These are phyloP conservation scores for Colletotrichum cereale DNA, from an alignment of 2,329 filamentous ascomycete genomes.

Conservation along the genomic window DNA sequence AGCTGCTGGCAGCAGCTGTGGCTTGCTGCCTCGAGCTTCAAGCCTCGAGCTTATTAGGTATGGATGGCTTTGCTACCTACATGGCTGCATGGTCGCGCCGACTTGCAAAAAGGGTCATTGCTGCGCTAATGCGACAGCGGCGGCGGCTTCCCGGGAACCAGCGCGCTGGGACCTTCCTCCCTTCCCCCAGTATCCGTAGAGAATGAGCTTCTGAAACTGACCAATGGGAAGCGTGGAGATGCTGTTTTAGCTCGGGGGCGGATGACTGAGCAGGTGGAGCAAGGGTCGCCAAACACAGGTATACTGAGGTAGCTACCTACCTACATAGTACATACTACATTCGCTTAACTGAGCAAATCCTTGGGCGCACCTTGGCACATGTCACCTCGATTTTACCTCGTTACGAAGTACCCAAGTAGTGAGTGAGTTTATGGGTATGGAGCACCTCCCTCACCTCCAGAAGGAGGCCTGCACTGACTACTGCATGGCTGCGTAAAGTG, in stretches of 20 bases:
- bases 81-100: constrained; percentile 2
- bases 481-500: constrained; percentile 6
- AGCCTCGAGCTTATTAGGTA: not conserved
- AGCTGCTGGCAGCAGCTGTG: not conserved
- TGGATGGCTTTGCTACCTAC: not conserved
- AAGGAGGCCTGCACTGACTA: not conserved
- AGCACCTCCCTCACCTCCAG: too few relatives aligned
- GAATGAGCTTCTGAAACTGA: not conserved
- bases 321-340: too few relatives aligned
- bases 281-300: not conserved
- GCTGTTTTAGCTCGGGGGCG: not conserved
- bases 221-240: not conserved
- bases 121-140: constrained; percentile 37
- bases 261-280: not conserved
- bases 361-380: not conserved
- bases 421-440: too few relatives aligned
- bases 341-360: not conserved
- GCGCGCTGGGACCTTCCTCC: constrained; percentile 36
- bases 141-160: constrained; percentile 40
- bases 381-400: not conserved
- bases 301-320: not conserved
- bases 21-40: not conserved
- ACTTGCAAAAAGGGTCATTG: not conserved
- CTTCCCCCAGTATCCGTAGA: not conserved
- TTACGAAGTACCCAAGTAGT: not conserved